A percentile compares a stretch with the other conserved stretches of the same genome.
phyloP scores from a whole-genome alignment of 2,329 filamentous ascomycete genomes.

The Nothomitra cinnamomea region DNA sequence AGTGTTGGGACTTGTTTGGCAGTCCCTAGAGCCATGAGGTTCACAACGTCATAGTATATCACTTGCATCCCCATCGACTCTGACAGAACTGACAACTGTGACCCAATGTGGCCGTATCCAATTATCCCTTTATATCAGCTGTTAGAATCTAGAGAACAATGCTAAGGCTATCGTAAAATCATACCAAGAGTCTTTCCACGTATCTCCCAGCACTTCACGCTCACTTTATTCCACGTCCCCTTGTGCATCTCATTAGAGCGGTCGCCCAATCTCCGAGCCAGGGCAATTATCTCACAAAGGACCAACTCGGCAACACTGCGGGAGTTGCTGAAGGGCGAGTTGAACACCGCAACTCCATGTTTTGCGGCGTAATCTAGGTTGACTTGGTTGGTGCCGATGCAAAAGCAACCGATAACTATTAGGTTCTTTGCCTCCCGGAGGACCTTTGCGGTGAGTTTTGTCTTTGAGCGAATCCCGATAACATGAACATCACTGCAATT shows the following conservation, averaged over 20 bases:
- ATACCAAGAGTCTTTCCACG: conserved; percentile 85
- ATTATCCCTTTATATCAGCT: conserved; percentile 51
- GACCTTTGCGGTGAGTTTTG: conserved; percentile 74
- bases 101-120: conserved; percentile 94
- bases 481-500: conserved; percentile 70
- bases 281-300: conserved; percentile 79
- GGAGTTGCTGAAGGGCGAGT: conserved; percentile 96
- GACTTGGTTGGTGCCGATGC: conserved; percentile 94
- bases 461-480: conserved; percentile 96
- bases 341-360: conserved; percentile 92
- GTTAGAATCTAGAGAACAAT: not conserved
- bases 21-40: conserved; percentile 85
- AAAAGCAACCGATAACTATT: conserved; percentile 94
- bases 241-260: conserved; percentile 87
- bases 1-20: conserved; percentile 67
- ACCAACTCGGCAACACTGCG: conserved; percentile 92
- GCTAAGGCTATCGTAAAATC: conserved; percentile 11
- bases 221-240: conserved; percentile 97
- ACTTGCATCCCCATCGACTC: conserved; percentile 97
- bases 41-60: conserved; percentile 91
- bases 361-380: conserved; percentile 68
- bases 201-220: conserved; percentile 92
- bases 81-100: conserved; percentile 84
- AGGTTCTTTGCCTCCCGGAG: conserved; percentile 82
- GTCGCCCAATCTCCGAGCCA: conserved; percentile 85